Conservation (phyloP, 176 grass and related monocot genomes). For the Carex cristatella region DNA sequence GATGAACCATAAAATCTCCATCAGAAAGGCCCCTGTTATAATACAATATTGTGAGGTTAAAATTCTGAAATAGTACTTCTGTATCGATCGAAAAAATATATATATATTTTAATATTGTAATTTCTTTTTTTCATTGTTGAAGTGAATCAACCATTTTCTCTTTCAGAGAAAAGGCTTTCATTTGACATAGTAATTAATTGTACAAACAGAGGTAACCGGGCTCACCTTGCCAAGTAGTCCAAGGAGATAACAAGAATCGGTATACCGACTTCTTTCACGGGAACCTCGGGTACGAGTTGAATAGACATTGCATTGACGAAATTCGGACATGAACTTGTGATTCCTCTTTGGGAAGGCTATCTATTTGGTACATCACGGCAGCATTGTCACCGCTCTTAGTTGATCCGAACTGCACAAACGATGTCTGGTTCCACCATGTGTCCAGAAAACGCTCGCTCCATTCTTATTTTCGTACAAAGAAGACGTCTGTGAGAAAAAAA, state of each 20-base stretch:
- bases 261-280: slow-evolving; percentile 38
- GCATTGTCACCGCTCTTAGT: slow-evolving; percentile 80
- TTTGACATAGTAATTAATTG: neutral
- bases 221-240: slow-evolving; percentile 67
- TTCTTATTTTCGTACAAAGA: slow-evolving; percentile 64
- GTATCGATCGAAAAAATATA: neutral
- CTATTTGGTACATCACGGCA: slow-evolving; percentile 54
- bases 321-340: slow-evolving; percentile 40
- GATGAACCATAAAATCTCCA: slow-evolving; percentile 88
- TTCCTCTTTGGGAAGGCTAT: slow-evolving; percentile 46
- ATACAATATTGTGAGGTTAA: neutral
- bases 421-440: slow-evolving; percentile 83
- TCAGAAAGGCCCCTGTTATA: slow-evolving; percentile 65
- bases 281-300: slow-evolving; percentile 89
- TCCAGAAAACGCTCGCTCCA: slow-evolving; percentile 66
- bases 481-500: slow-evolving; percentile 37
- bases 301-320: slow-evolving; percentile 74
- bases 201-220: neutral
- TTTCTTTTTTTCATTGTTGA: too few species aligned
- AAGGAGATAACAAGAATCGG: slow-evolving; percentile 42
- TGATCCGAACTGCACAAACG: slow-evolving; percentile 68
- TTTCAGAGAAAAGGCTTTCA: too few species aligned
- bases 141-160: too few species aligned
- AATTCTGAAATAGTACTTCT: neutral
- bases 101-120: too few species aligned